These are phyloP conservation scores for Phalaenopsis hybrid DNA, from an alignment of 116 monocot species.

Conservation along the genomic window DNA sequence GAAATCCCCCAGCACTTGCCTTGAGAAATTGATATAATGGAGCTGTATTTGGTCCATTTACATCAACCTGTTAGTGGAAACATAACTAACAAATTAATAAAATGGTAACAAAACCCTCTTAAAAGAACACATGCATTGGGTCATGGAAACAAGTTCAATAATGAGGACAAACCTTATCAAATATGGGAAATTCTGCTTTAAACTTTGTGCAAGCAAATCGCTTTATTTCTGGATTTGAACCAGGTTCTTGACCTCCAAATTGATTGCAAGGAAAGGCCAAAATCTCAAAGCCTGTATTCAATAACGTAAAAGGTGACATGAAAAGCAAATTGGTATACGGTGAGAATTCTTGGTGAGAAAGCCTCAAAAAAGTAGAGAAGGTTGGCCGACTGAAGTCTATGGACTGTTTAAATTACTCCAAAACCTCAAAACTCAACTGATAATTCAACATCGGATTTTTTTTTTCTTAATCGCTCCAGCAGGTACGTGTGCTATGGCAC, in stretches of 20 bases:
- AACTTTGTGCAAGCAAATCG: conserved; percentile 95
- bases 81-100: not conserved
- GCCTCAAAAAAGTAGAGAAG: too few relatives aligned
- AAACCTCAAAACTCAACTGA: not conserved
- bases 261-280: conserved; percentile 99
- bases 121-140: not conserved
- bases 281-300: conserved; percentile 80
- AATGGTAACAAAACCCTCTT: not conserved
- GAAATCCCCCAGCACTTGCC: conserved; percentile 86
- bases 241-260: conserved; percentile 96
- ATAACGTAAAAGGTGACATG: not conserved
- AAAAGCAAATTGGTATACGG: not conserved
- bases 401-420: too few relatives aligned
- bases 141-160: not conserved
- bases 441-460: not conserved
- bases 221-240: conserved; percentile 86
- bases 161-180: conserved; percentile 64
- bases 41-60: conserved; percentile 91
- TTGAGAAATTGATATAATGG: conserved; percentile 88
- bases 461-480: too few relatives aligned
- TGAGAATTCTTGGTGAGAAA: too few relatives aligned
- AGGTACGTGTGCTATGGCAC: too few relatives aligned
- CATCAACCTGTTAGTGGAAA: conserved; percentile 61
- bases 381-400: too few relatives aligned
- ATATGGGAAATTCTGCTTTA: conserved; percentile 98